Evolutionary conservation across 257 asterid genomes (phyloP).

Genomic region (Primulina tabacum): DNA sequence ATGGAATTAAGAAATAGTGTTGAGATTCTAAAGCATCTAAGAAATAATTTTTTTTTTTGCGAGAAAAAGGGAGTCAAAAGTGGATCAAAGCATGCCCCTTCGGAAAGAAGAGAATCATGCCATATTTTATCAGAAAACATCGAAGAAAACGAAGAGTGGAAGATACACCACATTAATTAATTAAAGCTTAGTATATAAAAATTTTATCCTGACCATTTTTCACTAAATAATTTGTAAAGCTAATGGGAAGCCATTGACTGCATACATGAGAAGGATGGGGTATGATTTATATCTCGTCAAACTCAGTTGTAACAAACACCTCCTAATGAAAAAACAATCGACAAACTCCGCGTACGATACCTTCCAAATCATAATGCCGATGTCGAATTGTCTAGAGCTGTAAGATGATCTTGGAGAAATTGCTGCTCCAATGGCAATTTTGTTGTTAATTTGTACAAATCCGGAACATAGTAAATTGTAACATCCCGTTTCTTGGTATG

Average conservation of each 20-base stretch:
- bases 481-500: slow-evolving; percentile 23
- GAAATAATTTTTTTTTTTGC: neutral
- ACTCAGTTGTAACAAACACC: neutral
- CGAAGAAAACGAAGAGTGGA: neutral
- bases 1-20: neutral
- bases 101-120: neutral
- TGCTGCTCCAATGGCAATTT: slow-evolving; percentile 22
- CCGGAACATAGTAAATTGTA: slow-evolving; percentile 27
- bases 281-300: no score
- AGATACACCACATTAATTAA: neutral
- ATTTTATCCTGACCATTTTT: no score
- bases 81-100: neutral
- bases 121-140: neutral
- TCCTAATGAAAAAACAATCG: no score
- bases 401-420: slow-evolving; percentile 22
- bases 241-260: neutral
- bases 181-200: no score
- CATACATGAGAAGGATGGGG: neutral
- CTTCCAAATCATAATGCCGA: slow-evolving; percentile 21
- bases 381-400: slow-evolving; percentile 20
- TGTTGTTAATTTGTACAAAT: slow-evolving; percentile 20
- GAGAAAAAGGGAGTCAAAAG: neutral
- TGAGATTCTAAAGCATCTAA: neutral
- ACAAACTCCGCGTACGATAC: neutral
- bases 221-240: neutral